Conservation (phyloP, 1,139 yeast species). For the Yamadazyma sp. region DNA sequence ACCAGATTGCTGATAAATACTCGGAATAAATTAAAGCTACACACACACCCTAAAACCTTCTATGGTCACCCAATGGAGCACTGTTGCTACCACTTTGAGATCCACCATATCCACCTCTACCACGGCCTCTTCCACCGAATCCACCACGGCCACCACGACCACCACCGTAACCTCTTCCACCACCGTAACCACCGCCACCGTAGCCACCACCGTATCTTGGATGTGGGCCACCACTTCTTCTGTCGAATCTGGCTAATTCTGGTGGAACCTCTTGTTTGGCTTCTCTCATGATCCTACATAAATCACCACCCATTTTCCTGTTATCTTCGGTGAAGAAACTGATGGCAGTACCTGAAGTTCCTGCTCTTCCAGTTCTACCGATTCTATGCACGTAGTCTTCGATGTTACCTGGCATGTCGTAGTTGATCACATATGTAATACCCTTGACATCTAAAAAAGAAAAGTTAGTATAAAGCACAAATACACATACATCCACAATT, state of each 20-base stretch:
- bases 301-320: conserved; percentile 85
- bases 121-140: conserved; percentile 25
- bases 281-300: conserved; percentile 88
- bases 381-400: conserved; percentile 96
- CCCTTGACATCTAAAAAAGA: conserved; percentile 87
- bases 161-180: conserved; percentile 31
- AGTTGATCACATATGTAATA: conserved; percentile 88
- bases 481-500: neutral
- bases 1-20: neutral
- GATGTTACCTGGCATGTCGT: conserved; percentile 96
- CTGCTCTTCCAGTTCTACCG: conserved; percentile 99
- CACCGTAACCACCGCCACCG: conserved; percentile 59
- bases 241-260: conserved; percentile 57
- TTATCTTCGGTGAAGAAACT: conserved; percentile 91
- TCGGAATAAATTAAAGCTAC: too few relatives aligned
- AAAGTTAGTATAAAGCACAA: conserved; percentile 28
- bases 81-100: conserved; percentile 28
- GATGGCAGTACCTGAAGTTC: conserved; percentile 91
- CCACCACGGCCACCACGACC: conserved; percentile 23
- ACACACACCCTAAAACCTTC: conserved; percentile 25
- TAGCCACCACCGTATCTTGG: conserved; percentile 56
- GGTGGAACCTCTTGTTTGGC: conserved; percentile 88
- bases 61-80: conserved; percentile 30
- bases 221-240: conserved; percentile 54
- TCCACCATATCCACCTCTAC: conserved; percentile 26